Evolutionary conservation across 2,329 filamentous ascomycete species (phyloP).

Genomic region (Neodidymelliopsis sp.): DNA sequence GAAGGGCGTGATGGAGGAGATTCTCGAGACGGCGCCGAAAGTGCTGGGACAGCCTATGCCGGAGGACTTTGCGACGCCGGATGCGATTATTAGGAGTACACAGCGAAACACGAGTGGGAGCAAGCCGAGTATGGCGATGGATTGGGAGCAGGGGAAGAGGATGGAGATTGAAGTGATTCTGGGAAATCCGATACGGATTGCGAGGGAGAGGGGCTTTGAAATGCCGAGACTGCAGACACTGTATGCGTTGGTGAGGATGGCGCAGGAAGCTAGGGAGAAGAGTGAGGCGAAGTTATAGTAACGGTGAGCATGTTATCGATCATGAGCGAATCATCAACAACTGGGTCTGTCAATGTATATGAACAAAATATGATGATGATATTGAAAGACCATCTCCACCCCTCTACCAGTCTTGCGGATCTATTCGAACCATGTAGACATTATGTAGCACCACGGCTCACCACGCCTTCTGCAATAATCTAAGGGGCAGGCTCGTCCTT

Average conservation of each 20-base stretch:
- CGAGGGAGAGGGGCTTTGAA: slow-evolving; percentile 67
- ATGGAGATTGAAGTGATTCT: slow-evolving; percentile 77
- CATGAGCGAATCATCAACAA: too few relatives aligned
- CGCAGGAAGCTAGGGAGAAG: slow-evolving; percentile 62
- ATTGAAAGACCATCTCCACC: too few relatives aligned
- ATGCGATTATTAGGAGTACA: slow-evolving; percentile 69
- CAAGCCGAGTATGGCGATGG: slow-evolving; percentile 70
- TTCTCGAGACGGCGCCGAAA: slow-evolving; percentile 68
- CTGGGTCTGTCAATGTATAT: too few relatives aligned
- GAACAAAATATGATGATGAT: too few relatives aligned
- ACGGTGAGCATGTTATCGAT: too few relatives aligned
- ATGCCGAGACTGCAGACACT: slow-evolving; percentile 72
- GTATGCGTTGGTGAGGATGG: slow-evolving; percentile 71
- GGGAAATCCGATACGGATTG: slow-evolving; percentile 73
- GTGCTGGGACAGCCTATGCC: slow-evolving; percentile 70
- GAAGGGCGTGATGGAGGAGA: slow-evolving; percentile 72
- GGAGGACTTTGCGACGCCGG: slow-evolving; percentile 65
- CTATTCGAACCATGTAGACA: slow-evolving; percentile 8
- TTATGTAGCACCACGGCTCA: neutral
- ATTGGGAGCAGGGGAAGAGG: slow-evolving; percentile 71
- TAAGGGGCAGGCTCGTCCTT: slow-evolving; percentile 38
- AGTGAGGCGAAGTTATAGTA: slow-evolving; percentile 27
- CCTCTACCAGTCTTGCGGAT: slow-evolving; percentile 1
- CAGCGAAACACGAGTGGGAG: slow-evolving; percentile 68
- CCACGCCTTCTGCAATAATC: neutral